These are phyloP conservation scores for Lavandula angustifolia DNA, from an alignment of 257 asterid genomes.

Conservation along the genomic window DNA sequence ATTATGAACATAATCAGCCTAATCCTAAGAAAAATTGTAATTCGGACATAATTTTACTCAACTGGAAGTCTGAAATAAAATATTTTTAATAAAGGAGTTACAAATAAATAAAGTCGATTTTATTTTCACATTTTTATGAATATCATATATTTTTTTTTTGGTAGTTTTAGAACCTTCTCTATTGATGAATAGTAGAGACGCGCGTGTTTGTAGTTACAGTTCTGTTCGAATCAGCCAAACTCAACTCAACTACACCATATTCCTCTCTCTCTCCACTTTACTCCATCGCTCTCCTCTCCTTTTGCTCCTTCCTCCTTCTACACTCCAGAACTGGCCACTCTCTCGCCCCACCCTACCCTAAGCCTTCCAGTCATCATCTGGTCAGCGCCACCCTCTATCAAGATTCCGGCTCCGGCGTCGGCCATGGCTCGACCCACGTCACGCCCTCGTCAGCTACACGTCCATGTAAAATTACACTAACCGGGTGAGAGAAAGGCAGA, in stretches of 20 bases:
- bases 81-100: too few species aligned
- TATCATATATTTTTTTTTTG: too few species aligned
- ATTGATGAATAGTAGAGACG: slow-evolving; percentile 25
- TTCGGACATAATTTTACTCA: too few species aligned
- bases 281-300: slow-evolving; percentile 24
- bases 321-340: slow-evolving; percentile 13
- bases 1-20: too few species aligned
- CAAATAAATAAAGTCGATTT: too few species aligned
- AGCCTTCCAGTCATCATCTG: neutral
- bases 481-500: neutral
- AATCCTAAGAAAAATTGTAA: too few species aligned
- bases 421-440: slow-evolving; percentile 39
- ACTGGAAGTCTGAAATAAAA: too few species aligned
- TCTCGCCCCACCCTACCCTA: neutral
- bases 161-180: slow-evolving; percentile 32
- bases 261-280: slow-evolving; percentile 21
- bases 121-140: too few species aligned
- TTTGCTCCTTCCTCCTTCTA: neutral
- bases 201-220: slow-evolving; percentile 33
- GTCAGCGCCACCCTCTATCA: slow-evolving; percentile 31
- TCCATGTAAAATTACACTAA: slow-evolving; percentile 1
- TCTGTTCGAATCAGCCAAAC: slow-evolving; percentile 28
- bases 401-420: slow-evolving; percentile 32
- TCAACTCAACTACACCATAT: slow-evolving; percentile 22
- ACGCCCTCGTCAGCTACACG: slow-evolving; percentile 25